phyloP scores from a whole-genome alignment of 2,329 filamentous ascomycete species.

The Penicillium sp. region DNA sequence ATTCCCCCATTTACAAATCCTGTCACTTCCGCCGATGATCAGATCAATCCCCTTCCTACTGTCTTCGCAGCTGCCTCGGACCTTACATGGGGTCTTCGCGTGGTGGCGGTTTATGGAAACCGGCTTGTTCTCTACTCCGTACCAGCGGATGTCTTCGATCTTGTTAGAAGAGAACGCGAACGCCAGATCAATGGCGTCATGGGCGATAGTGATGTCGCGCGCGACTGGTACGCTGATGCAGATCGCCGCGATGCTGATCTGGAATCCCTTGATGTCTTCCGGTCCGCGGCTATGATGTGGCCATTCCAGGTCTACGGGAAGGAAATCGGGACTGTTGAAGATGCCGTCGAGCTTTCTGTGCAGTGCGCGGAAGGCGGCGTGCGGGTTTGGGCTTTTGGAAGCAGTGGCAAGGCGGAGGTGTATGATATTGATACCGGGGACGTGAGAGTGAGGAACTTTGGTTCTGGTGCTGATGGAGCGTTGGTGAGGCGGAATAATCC shows the following conservation, averaged over 20 bases:
- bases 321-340: constrained; percentile 49
- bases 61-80: constrained; percentile 61
- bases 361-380: constrained; percentile 46
- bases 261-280: constrained; percentile 43
- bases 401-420: constrained; percentile 46
- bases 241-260: constrained; percentile 33
- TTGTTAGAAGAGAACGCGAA: constrained; percentile 37
- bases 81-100: constrained; percentile 57
- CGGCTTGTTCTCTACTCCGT: constrained; percentile 62
- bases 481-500: constrained; percentile 18
- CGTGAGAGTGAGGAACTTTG: constrained; percentile 19
- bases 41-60: constrained; percentile 42
- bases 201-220: constrained; percentile 36
- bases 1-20: constrained; percentile 36
- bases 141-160: constrained; percentile 57
- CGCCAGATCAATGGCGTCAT: constrained; percentile 34
- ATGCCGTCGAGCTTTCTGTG: constrained; percentile 55
- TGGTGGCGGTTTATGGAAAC: constrained; percentile 59
- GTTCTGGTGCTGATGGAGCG: constrained; percentile 26
- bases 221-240: constrained; percentile 36
- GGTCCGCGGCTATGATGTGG: constrained; percentile 46
- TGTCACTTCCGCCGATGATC: too few relatives aligned
- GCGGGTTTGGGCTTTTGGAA: constrained; percentile 56
- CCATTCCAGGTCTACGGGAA: constrained; percentile 54
- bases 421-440: constrained; percentile 48